Conservation (phyloP, 768 basidiomycete genomes). For the Trametes sanguinea region DNA sequence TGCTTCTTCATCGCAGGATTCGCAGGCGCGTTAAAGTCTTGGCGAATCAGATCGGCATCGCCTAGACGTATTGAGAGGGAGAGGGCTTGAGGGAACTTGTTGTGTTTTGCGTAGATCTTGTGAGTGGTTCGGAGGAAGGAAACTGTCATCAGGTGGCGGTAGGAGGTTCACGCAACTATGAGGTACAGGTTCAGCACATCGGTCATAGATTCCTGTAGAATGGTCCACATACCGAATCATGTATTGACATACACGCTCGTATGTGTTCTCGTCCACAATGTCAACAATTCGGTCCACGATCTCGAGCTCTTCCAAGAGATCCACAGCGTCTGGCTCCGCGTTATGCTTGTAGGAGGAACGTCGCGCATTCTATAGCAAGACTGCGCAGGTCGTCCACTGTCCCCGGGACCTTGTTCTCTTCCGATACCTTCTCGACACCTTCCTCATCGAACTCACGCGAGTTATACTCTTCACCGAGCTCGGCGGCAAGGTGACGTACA, state of each 20-base stretch:
- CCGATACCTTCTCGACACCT: conserved; percentile 23
- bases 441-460: conserved; percentile 60
- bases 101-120: conserved; percentile 81
- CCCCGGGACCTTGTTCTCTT: conserved; percentile 44
- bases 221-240: conserved; percentile 76
- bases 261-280: conserved; percentile 87
- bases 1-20: conserved; percentile 97
- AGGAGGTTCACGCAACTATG: conserved; percentile 83
- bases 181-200: conserved; percentile 12
- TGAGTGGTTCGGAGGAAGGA: conserved; percentile 89
- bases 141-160: conserved; percentile 89
- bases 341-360: conserved; percentile 90
- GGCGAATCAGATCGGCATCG: conserved; percentile 74
- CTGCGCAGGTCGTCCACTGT: conserved; percentile 73
- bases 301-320: conserved; percentile 91
- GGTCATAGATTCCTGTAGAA: neutral
- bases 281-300: conserved; percentile 76
- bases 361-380: conserved; percentile 82
- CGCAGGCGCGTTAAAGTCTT: conserved; percentile 87
- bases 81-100: conserved; percentile 90
- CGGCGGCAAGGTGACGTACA: conserved; percentile 93
- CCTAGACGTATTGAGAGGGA: conserved; percentile 82
- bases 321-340: conserved; percentile 97
- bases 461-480: conserved; percentile 91
- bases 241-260: conserved; percentile 87